Percentiles rank a stretch among this genome's conserved stretches.
Conservation (phyloP, 2,329 filamentous ascomycete genomes). For the Aspergillus pseudoglaucus region DNA sequence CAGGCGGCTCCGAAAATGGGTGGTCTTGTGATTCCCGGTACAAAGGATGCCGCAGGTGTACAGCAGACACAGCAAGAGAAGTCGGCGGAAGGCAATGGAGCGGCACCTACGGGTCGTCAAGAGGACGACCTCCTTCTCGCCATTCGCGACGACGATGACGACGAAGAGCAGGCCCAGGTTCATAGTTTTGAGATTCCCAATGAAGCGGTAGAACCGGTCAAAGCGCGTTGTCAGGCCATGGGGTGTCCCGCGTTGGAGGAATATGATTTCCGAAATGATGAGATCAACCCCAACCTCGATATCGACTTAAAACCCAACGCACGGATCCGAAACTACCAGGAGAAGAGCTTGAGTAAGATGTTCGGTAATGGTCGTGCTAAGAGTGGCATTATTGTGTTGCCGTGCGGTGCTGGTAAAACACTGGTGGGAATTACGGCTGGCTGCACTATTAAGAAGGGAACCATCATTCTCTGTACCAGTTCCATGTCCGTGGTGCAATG, state of each 20-base stretch:
- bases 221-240: constrained; percentile 81
- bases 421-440: constrained; percentile 96
- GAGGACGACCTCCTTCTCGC: constrained; percentile 65
- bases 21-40: constrained; percentile 85
- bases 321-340: constrained; percentile 89
- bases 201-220: constrained; percentile 74
- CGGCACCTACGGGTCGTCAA: constrained; percentile 23
- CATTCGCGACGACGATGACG: constrained; percentile 67
- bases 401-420: constrained; percentile 94
- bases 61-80: constrained; percentile 57
- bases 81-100: constrained; percentile 30
- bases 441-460: constrained; percentile 94
- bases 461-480: constrained; percentile 91
- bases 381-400: constrained; percentile 93
- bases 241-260: constrained; percentile 87
- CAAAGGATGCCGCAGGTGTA: constrained; percentile 83
- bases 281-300: constrained; percentile 80
- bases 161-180: constrained; percentile 77
- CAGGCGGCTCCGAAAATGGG: constrained; percentile 80
- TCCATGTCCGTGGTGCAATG: constrained; percentile 98
- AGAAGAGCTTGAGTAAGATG: constrained; percentile 98
- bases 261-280: constrained; percentile 93
- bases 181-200: constrained; percentile 90
- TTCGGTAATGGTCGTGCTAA: constrained; percentile 96
- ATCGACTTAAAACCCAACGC: constrained; percentile 88